Evolutionary conservation across 2,329 filamentous ascomycete species (phyloP), one percentile per base, ranked within the genome.

Genomic region (Pseudogymnoascus sp.): DNA sequence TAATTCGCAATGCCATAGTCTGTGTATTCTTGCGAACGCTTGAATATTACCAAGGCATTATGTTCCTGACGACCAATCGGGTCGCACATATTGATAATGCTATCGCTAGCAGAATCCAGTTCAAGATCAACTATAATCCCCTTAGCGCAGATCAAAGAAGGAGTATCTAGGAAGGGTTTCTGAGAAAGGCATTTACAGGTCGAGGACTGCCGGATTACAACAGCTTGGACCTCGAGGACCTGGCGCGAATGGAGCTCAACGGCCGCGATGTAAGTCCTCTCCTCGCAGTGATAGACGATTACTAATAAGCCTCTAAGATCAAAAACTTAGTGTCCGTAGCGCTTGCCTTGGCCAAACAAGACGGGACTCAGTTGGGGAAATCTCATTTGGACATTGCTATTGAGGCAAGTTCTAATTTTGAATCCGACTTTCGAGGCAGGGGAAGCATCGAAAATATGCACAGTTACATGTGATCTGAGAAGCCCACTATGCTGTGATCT

Each of bases 41-140:
- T 9, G 74, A 77, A 66, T 76, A 76, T 65, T 76, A 73, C 66
- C 64, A 73, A 50, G 75, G 75, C 17, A 70, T 75, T 21, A 68
- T 77, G 23, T 70, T 77, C 53, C 69, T 77, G 1, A 76, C 74
- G 2, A 75, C 71, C 53, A 77, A 75, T 60, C 69, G 74, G n/a
- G 38, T 40, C 9, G 17, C 17, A 21, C 28, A 67, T 44, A 63
- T 68, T 59, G 50, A 68, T 64, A n/a, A 59, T 44, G 42, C 62
- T 21, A 67, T 67, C 44, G 26, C 40, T 21, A 67, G 61, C 60
- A 62, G 61, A 31, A 67, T 68, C 15, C 35, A 68, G 40, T 64
- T 68, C 42, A 67, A 63, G 47, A 35, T 68, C 9, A 66, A 65
- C 44, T 68, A 67, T 65, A 40, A 64, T 61, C 53, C 62, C 17